Base-by-base conservation (phyloP, 2,329 filamentous ascomycete genomes). In the Curvularia spicifera region DNA sequence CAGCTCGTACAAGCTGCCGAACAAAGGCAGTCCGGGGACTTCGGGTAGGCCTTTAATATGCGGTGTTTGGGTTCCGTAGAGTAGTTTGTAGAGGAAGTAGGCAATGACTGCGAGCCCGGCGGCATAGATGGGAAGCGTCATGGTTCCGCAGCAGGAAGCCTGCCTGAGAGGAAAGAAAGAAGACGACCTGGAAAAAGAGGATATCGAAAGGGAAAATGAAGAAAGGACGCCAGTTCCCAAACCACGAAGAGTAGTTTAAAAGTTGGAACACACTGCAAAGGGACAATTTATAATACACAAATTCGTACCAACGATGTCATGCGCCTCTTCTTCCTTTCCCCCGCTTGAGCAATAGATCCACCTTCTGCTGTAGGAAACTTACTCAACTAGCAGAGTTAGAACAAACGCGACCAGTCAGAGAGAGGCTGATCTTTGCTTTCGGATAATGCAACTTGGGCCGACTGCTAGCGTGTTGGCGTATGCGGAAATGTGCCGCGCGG, bases 21-120 rank as follows among this genome's bases (percentile, higher is more conserved):
- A 78, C 2, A 83, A 71, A 15, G 81, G 81, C 0, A 80, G 71
- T 12, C 80, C 80, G 5, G 80, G 79, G 6, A 82, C 73, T 62
- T 82, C 80, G 3, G 80, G 80, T 1, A 83, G 62, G 26, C 75
- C 76, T 59, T 82, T 82, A 69, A 83, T 82, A 60, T 80, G 80
- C 12, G 81, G 80, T 20, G 76, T 75, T 56, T 83, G 80, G 5
- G 81, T 82, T 7, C 72, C 73, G 59, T 81, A 80, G 13, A 82
- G 72, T 22, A 80, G 62, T 20, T 74, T 76, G 56, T 80, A 71
- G 6, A 76, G 56, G 45, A 79, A 73, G 63, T 77, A 80, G 3
- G 77, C 53, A 5, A 80, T 53, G 22, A 80, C 72, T 6, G 79
- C 67, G 42, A 78, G 67, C 52, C 78, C 77, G 52, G 80, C 78